Evolutionary conservation across 345 rosid genomes (phyloP).

Genomic region (Euphorbia tirucalli): DNA sequence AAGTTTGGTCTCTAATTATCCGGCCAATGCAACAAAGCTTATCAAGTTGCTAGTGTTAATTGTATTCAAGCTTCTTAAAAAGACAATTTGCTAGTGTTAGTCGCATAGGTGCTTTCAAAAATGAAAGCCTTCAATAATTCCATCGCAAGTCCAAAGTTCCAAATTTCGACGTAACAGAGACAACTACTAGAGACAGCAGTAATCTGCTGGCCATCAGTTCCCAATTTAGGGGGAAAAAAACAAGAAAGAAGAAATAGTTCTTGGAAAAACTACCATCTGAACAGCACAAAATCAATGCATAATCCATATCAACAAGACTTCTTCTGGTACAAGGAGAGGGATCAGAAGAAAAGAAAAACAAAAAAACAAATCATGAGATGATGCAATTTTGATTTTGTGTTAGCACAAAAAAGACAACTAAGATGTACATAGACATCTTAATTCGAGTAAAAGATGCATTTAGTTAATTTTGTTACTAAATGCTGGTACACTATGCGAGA

Average conservation of each 20-base stretch:
- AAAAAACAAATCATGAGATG: not conserved
- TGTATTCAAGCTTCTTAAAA: too few relatives aligned
- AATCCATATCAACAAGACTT: not conserved
- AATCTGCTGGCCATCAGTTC: not conserved
- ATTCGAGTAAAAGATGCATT: not conserved
- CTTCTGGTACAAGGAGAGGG: not conserved
- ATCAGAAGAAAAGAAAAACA: not conserved
- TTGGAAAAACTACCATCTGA: not conserved
- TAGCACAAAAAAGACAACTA: not conserved
- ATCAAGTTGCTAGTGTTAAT: not conserved
- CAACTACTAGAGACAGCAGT: not conserved
- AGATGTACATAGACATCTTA: slow-evolving; percentile 5
- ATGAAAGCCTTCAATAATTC: too few relatives aligned
- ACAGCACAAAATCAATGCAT: not conserved
- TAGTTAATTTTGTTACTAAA: not conserved
- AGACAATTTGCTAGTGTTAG: too few relatives aligned
- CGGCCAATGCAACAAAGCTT: too few relatives aligned
- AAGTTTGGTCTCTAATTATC: too few relatives aligned
- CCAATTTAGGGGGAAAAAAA: not conserved
- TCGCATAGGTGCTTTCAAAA: too few relatives aligned
- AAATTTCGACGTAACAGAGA: too few relatives aligned
- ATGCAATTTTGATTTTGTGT: not conserved
- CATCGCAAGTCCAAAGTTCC: too few relatives aligned
- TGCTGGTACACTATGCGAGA: not conserved
- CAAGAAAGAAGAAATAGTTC: not conserved